Conservation (phyloP, 1,284 basidiomycete species). For the Rhodotorula glutinis region DNA sequence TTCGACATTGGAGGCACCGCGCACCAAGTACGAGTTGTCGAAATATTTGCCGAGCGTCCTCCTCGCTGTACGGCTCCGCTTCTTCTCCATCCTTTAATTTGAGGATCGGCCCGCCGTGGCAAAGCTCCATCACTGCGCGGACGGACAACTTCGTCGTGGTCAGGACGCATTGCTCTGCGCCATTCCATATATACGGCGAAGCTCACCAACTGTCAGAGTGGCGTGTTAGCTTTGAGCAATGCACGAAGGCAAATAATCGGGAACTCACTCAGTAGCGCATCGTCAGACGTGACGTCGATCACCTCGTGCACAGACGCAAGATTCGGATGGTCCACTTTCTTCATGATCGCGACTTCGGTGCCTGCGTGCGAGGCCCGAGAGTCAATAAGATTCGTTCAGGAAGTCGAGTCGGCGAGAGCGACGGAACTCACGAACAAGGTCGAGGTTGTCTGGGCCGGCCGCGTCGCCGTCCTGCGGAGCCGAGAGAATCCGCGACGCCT, state of each 20-base stretch:
- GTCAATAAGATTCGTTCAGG: too few relatives aligned
- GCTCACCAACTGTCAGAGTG: too few relatives aligned
- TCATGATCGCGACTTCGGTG: constrained; percentile 44
- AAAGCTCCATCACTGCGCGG: constrained; percentile 52
- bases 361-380: constrained; percentile 17
- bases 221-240: too few relatives aligned
- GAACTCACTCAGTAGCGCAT: constrained; percentile 52
- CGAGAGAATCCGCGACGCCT: not conserved
- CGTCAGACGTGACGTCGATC: constrained; percentile 55
- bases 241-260: too few relatives aligned
- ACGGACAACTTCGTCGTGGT: too few relatives aligned
- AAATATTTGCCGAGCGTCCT: constrained; percentile 53
- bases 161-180: too few relatives aligned
- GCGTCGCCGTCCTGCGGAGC: constrained; percentile 14
- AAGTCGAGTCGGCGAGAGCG: too few relatives aligned
- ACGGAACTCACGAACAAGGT: constrained; percentile 23
- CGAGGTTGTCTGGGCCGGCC: constrained; percentile 35
- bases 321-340: constrained; percentile 44
- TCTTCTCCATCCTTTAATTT: constrained; percentile 48
- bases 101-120: constrained; percentile 55
- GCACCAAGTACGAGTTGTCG: constrained; percentile 56
- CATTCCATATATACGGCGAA: too few relatives aligned
- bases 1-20: constrained; percentile 39
- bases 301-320: constrained; percentile 57
- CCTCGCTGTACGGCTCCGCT: constrained; percentile 43